These are phyloP conservation scores for Trypanosoma melophagium DNA, from an alignment of 208 protist species.

Conservation along the genomic window DNA sequence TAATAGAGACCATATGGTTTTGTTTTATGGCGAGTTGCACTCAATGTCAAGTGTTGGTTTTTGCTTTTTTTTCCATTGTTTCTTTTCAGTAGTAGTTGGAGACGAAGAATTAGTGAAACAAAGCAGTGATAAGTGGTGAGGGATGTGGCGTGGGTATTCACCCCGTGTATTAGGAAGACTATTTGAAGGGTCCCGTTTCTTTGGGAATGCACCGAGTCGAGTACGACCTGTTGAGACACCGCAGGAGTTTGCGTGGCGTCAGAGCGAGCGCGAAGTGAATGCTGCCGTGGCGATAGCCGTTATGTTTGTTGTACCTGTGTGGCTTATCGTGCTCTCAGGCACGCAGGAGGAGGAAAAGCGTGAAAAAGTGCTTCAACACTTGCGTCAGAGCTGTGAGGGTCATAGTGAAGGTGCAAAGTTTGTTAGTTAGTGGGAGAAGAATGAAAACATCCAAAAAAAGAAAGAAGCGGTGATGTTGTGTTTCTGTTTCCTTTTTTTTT, in stretches of 20 bases:
- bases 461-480: no score
- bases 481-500: no score
- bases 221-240: constrained; percentile 52
- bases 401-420: neutral
- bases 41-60: constrained; percentile 7
- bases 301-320: constrained; percentile 55
- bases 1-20: neutral
- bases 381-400: constrained; percentile 23
- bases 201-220: constrained; percentile 58
- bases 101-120: neutral
- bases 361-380: constrained; percentile 37
- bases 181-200: constrained; percentile 13
- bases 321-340: constrained; percentile 47
- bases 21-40: neutral
- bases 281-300: constrained; percentile 44
- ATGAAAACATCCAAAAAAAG: no score
- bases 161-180: neutral
- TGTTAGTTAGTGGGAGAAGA: no score
- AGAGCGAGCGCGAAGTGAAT: constrained; percentile 57
- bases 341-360: constrained; percentile 36
- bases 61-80: constrained; percentile 12
- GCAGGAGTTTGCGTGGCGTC: constrained; percentile 33
- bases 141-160: neutral
- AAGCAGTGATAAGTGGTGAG: neutral
- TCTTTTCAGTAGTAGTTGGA: neutral